Percentiles rank a stretch among this genome's conserved stretches.
phyloP scores from a whole-genome alignment of 352 stramenopile species.

The Phytophthora rubi region DNA sequence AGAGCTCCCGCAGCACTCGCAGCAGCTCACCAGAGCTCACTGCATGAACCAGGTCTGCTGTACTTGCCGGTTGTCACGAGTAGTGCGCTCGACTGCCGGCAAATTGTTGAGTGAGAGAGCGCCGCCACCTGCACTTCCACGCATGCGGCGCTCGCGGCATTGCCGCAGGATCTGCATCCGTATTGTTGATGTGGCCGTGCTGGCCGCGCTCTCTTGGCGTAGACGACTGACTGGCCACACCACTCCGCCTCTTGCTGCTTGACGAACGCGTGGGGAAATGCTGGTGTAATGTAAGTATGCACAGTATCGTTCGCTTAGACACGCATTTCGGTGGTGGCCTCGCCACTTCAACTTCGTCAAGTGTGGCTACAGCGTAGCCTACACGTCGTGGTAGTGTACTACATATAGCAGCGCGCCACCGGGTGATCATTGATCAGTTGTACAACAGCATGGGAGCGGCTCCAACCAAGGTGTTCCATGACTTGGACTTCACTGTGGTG shows the following conservation, averaged over 20 bases:
- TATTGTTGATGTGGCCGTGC: conserved; percentile 37
- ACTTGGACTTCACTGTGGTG: no score
- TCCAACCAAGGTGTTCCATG: no score
- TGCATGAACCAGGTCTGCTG: no score
- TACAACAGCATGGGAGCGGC: no score
- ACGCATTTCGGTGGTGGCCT: conserved; percentile 9
- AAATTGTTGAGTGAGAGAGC: conserved; percentile 35
- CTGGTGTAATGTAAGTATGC: background rate
- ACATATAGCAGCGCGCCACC: background rate
- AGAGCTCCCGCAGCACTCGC: background rate
- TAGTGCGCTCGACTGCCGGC: background rate
- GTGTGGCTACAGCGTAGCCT: background rate
- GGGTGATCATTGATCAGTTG: no score
- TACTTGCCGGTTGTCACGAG: no score
- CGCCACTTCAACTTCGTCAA: conserved; percentile 11
- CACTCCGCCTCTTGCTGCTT: conserved; percentile 7
- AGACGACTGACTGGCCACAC: background rate
- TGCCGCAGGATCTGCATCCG: conserved; percentile 23
- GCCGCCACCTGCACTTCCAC: background rate
- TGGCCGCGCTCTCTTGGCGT: background rate
- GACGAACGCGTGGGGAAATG: background rate
- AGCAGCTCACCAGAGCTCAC: no score
- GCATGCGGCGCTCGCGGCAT: conserved; percentile 2
- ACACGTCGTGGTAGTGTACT: no score
- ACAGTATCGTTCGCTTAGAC: background rate